phyloP scores from a whole-genome alignment of 1,139 yeast genomes.

The Yamadazyma buinensis region DNA sequence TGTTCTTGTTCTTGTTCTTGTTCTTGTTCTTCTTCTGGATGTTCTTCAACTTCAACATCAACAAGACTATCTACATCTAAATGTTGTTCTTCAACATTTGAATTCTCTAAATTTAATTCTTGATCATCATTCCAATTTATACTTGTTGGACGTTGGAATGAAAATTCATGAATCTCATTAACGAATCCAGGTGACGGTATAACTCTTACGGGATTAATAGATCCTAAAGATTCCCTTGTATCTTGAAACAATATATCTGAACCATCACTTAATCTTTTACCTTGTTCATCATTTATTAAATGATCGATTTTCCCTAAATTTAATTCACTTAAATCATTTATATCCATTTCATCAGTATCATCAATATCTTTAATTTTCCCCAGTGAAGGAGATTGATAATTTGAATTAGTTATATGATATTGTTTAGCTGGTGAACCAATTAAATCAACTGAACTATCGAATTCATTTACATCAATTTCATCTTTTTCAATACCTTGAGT shows the following conservation, averaged over 20 bases:
- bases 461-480: conserved; percentile 13
- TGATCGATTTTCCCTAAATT: conserved; percentile 38
- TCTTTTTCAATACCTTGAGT: conserved; percentile 13
- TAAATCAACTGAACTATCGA: conserved; percentile 13
- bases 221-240: conserved; percentile 1
- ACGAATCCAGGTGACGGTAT: too few relatives aligned
- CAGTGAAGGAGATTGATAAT: conserved; percentile 3
- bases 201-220: too few relatives aligned
- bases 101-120: conserved; percentile 5
- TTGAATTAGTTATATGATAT: conserved; percentile 2
- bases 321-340: conserved; percentile 39
- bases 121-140: conserved; percentile 42
- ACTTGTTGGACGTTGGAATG: conserved; percentile 42
- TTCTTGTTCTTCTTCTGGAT: too few relatives aligned
- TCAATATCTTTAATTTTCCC: conserved; percentile 8
- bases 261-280: conserved; percentile 7
- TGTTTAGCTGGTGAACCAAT: conserved; percentile 9
- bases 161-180: conserved; percentile 22
- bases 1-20: not conserved
- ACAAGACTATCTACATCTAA: not conserved
- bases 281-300: conserved; percentile 24
- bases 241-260: conserved; percentile 3
- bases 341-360: conserved; percentile 22
- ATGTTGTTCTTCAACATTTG: not conserved
- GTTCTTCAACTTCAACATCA: not conserved